Conservation (phyloP, 176 grass and related monocot genomes). For the Cenchrus americanus region DNA sequence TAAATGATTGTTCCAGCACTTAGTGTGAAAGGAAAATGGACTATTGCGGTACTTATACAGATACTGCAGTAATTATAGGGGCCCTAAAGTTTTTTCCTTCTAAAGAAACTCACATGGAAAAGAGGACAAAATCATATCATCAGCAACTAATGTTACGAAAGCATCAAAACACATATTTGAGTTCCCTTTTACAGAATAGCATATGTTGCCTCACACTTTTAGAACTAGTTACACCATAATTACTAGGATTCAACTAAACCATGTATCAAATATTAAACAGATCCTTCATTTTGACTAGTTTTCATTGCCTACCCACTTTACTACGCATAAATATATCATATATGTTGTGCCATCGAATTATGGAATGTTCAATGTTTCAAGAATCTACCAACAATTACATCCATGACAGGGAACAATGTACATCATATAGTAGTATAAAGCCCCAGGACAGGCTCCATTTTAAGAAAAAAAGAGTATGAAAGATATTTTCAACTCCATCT, state of each 20-base stretch:
- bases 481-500: neutral
- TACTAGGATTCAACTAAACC: neutral
- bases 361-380: neutral
- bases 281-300: neutral
- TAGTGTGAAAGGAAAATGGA: neutral
- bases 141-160: neutral
- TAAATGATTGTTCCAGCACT: neutral
- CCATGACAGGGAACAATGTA: neutral
- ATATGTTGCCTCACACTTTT: neutral
- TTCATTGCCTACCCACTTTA: neutral
- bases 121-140: neutral
- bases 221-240: neutral
- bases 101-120: neutral
- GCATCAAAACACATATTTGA: neutral
- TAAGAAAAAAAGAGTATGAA: neutral
- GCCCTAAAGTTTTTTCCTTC: neutral
- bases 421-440: neutral
- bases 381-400: neutral
- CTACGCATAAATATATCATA: neutral
- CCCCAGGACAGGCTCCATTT: neutral
- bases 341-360: neutral
- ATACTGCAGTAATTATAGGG: neutral
- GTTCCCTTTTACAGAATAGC: neutral
- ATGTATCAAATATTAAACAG: slow-evolving; percentile 2
- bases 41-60: neutral